These are phyloP conservation scores for Leucocoprinus sp. DNA, from an alignment of 768 basidiomycete genomes.

Conservation along the genomic window DNA sequence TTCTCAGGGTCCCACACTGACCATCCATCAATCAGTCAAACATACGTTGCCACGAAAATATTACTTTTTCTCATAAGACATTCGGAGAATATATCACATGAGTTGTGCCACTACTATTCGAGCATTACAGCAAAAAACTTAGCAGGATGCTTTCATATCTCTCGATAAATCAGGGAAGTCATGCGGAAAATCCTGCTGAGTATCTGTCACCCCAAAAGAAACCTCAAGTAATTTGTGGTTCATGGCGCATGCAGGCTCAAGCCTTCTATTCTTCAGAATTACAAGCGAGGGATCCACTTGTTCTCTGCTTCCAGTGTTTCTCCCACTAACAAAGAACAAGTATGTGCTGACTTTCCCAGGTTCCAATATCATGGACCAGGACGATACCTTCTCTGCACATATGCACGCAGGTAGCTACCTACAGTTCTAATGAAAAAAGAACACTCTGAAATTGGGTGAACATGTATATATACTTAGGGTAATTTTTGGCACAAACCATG, in stretches of 20 bases:
- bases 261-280: neutral
- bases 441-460: no score
- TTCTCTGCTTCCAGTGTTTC: neutral
- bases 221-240: neutral
- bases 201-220: neutral
- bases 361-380: no score
- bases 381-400: no score
- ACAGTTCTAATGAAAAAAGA: no score
- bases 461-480: neutral
- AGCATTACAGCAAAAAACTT: no score
- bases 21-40: neutral
- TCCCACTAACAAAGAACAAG: neutral
- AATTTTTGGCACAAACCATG: no score
- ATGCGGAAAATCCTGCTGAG: neutral
- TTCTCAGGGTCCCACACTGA: no score
- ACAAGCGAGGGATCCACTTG: neutral
- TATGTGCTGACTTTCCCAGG: neutral
- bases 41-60: neutral
- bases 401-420: no score
- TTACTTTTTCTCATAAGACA: no score
- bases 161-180: neutral
- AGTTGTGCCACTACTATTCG: no score
- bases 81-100: no score
- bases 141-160: neutral
- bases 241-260: neutral